Base-by-base conservation (phyloP, 192 early-diverging fungal genomes). In the Umbelopsis sp. region DNA sequence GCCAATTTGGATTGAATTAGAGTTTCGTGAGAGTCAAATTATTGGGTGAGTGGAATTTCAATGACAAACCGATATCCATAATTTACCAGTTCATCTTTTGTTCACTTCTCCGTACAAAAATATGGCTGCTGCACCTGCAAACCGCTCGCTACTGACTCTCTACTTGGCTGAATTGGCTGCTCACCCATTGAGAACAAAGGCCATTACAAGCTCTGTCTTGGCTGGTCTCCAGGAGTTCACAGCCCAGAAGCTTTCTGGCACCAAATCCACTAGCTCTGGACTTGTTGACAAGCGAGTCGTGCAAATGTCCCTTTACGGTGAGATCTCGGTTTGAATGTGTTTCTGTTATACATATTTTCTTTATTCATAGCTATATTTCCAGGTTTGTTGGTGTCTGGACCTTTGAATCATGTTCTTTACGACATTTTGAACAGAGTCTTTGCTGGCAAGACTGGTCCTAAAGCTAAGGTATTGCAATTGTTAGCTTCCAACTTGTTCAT, bases 241-340 rank as follows among this genome's bases (percentile, higher is more conserved):
- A 17, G 93, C 93, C 26, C 85, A 87, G 50, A 83, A 85, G 65
- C 75, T 88, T 51, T 86, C 89, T 12, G 87, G 89, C n/a, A 81
- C 85, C 77, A 84, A 85, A 73, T 77, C 76, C 26, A 69, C 79
- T 24, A 74, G 77, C 45, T 71, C 80, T 68, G 78, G 79, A 43
- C 70, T 74, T 2, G 67, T 80, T 45, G 86, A 91, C 84, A 85
- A 86, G 68, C 86, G 85, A 50, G 83, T 92, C 53, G 80, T 92
- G 45, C 89, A 94, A 80, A 95, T 97, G 90, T 86, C 91, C 43
- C 84, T 89, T 29, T 94, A 94, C 72, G 94, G 89, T 89, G 78
- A 50, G 70, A 43, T 2, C 26, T 47, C 7, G 54, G 10, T 66
- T 11, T 41, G 38, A 41, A 3, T 41, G 38, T 41, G 38, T 11